Base-by-base conservation (phyloP, 2,329 filamentous ascomycete genomes). In the Aspergillus tanneri region DNA sequence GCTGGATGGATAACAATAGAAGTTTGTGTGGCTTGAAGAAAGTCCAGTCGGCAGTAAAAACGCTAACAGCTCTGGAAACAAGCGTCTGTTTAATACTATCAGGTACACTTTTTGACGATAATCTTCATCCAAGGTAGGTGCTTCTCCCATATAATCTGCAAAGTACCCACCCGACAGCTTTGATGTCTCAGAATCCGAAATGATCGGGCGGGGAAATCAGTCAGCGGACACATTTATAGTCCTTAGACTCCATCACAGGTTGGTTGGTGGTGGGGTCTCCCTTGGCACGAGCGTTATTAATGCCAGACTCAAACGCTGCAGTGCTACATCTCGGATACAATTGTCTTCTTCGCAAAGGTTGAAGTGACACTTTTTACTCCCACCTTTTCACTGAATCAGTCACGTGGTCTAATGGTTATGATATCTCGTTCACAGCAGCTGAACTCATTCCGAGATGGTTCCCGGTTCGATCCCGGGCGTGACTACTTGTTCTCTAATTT, bases 391-490 rank as follows among this genome's bases (percentile, higher is more conserved):
- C 5, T 39, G 4, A n/a, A 23, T 3, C 28, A 60, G 54, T 61
- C 46, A 48, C 55, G 55, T 67, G 65, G 65, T 67, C 64, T 68
- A 68, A 66, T 68, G 64, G 65, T 68, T 64, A 67, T 68, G 65
- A 67, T 67, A 63, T 68, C 65, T 66, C 65, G 64, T 67, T 68
- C 64, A 67, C 65, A 67, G 52, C 57, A 61, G 51, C 5, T 50
- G 52, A 47, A 56, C 53, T 36, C 50, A 53, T 56, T 64, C 65
- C 65, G 64, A 66, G 65, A 66, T 59, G 64, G 65, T 65, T 66
- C 65, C 62, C 61, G 62, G 64, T 68, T 67, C 64, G 64, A 68
- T 68, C 66, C 65, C 62, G 64, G 62, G 65, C 64, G 60, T 60
- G 59, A 62, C 61, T 66, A 62, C 28, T 59, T 61, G 61, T 65